Evolutionary conservation across 352 stramenopile species (phyloP).

Genomic region (Globisporangium paddicum): DNA sequence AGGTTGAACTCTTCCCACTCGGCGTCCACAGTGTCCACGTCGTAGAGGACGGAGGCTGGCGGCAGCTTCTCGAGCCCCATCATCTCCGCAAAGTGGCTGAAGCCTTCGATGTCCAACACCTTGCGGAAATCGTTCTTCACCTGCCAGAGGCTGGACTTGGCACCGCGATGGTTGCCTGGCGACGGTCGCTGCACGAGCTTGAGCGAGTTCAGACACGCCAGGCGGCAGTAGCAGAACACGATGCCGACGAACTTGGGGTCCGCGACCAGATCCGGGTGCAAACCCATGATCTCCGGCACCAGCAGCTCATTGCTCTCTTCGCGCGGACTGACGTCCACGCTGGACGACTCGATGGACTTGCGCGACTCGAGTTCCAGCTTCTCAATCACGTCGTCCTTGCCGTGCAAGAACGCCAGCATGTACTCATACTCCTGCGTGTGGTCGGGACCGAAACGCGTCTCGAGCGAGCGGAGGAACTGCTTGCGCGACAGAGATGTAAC

Average conservation of each 20-base stretch:
- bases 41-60: neutral
- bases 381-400: slow-evolving; percentile 64
- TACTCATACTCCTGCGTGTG: slow-evolving; percentile 61
- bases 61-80: slow-evolving; percentile 56
- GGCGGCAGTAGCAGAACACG: slow-evolving; percentile 76
- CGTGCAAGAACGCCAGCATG: slow-evolving; percentile 72
- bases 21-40: slow-evolving; percentile 49
- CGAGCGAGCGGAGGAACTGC: slow-evolving; percentile 73
- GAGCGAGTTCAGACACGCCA: slow-evolving; percentile 80
- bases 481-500: slow-evolving; percentile 70
- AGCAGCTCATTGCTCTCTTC: slow-evolving; percentile 26
- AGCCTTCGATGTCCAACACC: slow-evolving; percentile 76
- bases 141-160: slow-evolving; percentile 76
- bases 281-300: slow-evolving; percentile 68
- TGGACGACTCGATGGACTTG: slow-evolving; percentile 18
- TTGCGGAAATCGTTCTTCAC: slow-evolving; percentile 81
- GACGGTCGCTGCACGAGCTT: slow-evolving; percentile 65
- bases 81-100: slow-evolving; percentile 66
- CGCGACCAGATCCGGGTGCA: slow-evolving; percentile 67
- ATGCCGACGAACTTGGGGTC: slow-evolving; percentile 76
- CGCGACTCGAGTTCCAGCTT: slow-evolving; percentile 51
- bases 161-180: slow-evolving; percentile 36
- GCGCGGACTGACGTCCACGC: neutral
- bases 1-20: slow-evolving; percentile 86
- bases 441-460: slow-evolving; percentile 52